phyloP scores from a whole-genome alignment of 148 eudicot species.

The Spergularia bocconei region DNA sequence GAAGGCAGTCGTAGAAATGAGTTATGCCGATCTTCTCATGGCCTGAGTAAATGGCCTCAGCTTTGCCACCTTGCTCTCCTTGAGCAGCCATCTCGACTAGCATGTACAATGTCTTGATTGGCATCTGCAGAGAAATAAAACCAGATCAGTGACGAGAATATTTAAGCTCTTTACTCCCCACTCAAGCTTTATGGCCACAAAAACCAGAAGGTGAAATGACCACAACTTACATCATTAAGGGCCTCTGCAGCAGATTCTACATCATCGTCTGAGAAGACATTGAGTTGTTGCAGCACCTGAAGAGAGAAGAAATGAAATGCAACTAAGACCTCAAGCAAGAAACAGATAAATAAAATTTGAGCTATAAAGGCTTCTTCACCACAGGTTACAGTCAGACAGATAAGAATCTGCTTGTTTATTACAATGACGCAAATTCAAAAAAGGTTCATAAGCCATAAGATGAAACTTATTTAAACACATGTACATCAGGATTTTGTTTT shows the following conservation, averaged over 20 bases:
- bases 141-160: background rate
- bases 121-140: constrained; percentile 43
- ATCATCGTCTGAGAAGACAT: constrained; percentile 76
- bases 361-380: no score
- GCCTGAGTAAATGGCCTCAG: constrained; percentile 84
- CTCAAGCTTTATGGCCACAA: background rate
- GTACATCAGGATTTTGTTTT: no score
- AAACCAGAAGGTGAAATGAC: background rate
- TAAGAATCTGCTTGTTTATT: no score
- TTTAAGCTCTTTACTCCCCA: background rate
- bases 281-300: constrained; percentile 77
- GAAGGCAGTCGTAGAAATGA: constrained; percentile 86
- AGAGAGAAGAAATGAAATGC: constrained; percentile 13
- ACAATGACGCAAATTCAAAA: no score
- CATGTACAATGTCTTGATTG: constrained; percentile 90
- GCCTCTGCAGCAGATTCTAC: constrained; percentile 90
- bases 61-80: constrained; percentile 82
- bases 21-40: constrained; percentile 65
- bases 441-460: no score
- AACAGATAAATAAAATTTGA: background rate
- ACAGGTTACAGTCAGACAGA: no score
- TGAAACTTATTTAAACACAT: no score
- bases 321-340: background rate
- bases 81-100: constrained; percentile 95
- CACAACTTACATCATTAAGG: constrained; percentile 66